Percentiles rank a stretch among this genome's conserved stretches.
Evolutionary conservation across 2,329 filamentous ascomycete species (phyloP).

Genomic region (Epichloe sibirici): DNA sequence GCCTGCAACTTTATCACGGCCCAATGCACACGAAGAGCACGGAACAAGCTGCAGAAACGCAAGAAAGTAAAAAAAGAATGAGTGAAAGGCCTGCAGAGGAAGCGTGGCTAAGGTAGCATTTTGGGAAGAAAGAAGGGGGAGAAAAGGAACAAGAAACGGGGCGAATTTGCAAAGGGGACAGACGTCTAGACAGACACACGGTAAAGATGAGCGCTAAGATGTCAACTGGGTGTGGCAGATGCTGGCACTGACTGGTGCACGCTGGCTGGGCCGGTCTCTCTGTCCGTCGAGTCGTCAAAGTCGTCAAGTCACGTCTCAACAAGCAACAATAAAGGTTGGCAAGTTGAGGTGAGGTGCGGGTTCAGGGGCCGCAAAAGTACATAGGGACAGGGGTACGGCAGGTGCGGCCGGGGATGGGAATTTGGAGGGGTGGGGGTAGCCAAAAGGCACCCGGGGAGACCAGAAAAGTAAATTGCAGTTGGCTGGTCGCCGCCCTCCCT

Average conservation of each 20-base stretch:
- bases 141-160: background rate
- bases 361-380: constrained; percentile 1
- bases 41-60: constrained; percentile 1
- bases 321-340: background rate
- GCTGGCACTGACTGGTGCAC: background rate
- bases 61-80: constrained; percentile 1
- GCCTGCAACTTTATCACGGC: background rate
- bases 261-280: background rate
- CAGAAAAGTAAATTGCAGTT: constrained; percentile 3
- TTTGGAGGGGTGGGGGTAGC: background rate
- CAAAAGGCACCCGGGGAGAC: background rate
- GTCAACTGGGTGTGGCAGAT: background rate
- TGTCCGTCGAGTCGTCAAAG: background rate
- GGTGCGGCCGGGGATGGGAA: background rate
- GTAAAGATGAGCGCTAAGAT: background rate
- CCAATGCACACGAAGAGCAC: background rate
- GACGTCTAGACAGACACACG: background rate
- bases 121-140: background rate
- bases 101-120: background rate
- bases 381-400: background rate
- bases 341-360: background rate
- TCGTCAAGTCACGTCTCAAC: background rate
- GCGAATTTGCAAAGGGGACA: too few species aligned
- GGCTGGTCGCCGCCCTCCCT: background rate
- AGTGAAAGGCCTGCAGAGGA: background rate